A percentile compares a stretch with the other conserved stretches of the same genome.
phyloP scores from a whole-genome alignment of 371 early-diverging fungal genomes.

The Rhizomucor miehei region DNA sequence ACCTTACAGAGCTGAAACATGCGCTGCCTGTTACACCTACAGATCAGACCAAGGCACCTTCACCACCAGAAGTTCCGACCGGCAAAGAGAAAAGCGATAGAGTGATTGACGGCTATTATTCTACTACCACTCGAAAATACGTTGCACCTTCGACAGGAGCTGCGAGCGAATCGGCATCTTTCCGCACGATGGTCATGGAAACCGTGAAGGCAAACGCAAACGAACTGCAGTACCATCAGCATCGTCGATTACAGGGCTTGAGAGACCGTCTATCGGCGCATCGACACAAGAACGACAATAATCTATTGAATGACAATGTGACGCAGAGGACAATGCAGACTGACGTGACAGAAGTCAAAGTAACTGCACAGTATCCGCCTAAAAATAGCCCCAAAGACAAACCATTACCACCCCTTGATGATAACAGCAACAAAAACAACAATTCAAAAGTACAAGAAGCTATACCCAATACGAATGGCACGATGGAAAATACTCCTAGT shows the following conservation, averaged over 20 bases:
- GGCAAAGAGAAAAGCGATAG: slow-evolving; percentile 4
- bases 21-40: neutral
- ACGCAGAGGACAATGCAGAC: too few species aligned
- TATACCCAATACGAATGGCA: neutral
- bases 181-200: slow-evolving; percentile 36
- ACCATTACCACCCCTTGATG: neutral
- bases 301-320: too few species aligned
- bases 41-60: neutral
- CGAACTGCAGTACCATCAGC: slow-evolving; percentile 22
- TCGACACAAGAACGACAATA: too few species aligned
- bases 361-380: neutral
- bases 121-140: slow-evolving; percentile 34
- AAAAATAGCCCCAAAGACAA: neutral
- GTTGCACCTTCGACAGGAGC: slow-evolving; percentile 28
- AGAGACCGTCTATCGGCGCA: neutral
- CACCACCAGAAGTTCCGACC: neutral
- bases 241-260: slow-evolving; percentile 7
- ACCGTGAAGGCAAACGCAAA: slow-evolving; percentile 29
- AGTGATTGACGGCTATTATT: slow-evolving; percentile 31
- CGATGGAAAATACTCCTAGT: slow-evolving; percentile 13
- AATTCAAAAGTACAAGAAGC: neutral
- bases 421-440: neutral
- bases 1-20: slow-evolving; percentile 10
- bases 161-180: slow-evolving; percentile 33
- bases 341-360: too few species aligned